Evolutionary conservation across 345 rosid genomes (phyloP), one percentile per base, ranked within the genome.

Genomic region (Linum tenue): DNA sequence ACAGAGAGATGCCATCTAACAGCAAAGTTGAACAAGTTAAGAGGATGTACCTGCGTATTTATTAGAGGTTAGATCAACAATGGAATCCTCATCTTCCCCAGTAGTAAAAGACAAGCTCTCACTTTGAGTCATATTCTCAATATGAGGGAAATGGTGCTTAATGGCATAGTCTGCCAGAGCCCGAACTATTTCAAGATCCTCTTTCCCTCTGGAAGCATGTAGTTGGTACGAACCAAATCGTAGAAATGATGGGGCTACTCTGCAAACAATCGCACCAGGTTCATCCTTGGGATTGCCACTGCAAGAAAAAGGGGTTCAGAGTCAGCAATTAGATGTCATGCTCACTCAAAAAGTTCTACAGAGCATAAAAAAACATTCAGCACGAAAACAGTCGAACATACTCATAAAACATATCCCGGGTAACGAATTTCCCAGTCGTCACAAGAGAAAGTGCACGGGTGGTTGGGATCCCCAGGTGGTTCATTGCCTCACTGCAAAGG

Each of bases 321-420:
- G 31, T 22, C 31, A 1, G 31, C 31, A 22, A 22, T 22, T 22
- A 22, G 31, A 22, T 22, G 31, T 22, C 31, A 22, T 22, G 31
- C 31, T 22, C 31, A 22, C 31, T 22, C 31, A 22, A 22, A 22
- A 22, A 22, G 31, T 22, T 22, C 31, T 22, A 22, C 31, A 22
- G 31, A 22, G 31, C 31, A 22, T 22, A 22, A 22, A 22, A 22
- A 22, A 22, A 22, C 31, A 22, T 22, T 22, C 31, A 22, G 31
- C 31, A 22, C 31, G 31, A 22, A 22, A 22, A 22, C 31, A 22
- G 31, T 22, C 31, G 31, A 22, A 84, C 97, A 51, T 91, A 95
- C 99, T 95, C 96, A 64, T 91, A 95, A 77, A 94, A 94, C 97
- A 94, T 91, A 81, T 94, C 99, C 55, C 97, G 92, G 50, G 87